Evolutionary conservation across 2,329 filamentous ascomycete genomes (phyloP), one percentile per base, ranked within the genome.

Genomic region (Xylaria polymorpha): DNA sequence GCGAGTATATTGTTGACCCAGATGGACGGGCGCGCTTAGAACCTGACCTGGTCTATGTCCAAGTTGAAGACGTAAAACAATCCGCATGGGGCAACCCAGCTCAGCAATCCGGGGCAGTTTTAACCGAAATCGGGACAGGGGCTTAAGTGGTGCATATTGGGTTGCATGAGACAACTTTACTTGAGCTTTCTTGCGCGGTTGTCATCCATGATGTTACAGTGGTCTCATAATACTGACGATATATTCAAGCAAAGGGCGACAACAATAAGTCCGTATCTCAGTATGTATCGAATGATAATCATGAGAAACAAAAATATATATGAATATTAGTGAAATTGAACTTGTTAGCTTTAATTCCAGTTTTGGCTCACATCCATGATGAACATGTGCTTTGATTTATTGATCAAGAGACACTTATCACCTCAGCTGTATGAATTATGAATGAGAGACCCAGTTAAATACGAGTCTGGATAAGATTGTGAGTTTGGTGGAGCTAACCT

Each of bases 401-500:
- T 46, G n/a, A 46, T 46, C 43, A 14, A 14, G 37, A 41, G 12
- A 6, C 9, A n/a, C n/a, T n/a, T n/a, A n/a, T n/a, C n/a, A n/a
- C n/a, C n/a, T n/a, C 14, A 44, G 18, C 15, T 7, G 41, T n/a
- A 8, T n/a, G 41, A n/a, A 14, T 9, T 55, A 14, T 4, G 25
- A 59, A 59, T 51, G 25, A 55, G 64, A 56, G 35, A 53, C 43
- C 41, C 44, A 37, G 22, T 60, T 18, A 61, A 43, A 56, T 50
- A 12, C 29, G 62, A 29, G 15, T 12, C 46, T 43, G 2, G 6
- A 22, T 37, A 15, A 8, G 55, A 55, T 20, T 61, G 20, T 41
- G 64, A 58, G 29, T 32, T 20, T 1, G 7, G 7, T 0, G 25
- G 3, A 7, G 8, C 56, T 50, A 70, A 4, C 12, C 20, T 29